Evolutionary conservation across 371 early-diverging fungal species (phyloP), one percentile per base, ranked within the genome.

Genomic region (Lichtheimia ramosa): DNA sequence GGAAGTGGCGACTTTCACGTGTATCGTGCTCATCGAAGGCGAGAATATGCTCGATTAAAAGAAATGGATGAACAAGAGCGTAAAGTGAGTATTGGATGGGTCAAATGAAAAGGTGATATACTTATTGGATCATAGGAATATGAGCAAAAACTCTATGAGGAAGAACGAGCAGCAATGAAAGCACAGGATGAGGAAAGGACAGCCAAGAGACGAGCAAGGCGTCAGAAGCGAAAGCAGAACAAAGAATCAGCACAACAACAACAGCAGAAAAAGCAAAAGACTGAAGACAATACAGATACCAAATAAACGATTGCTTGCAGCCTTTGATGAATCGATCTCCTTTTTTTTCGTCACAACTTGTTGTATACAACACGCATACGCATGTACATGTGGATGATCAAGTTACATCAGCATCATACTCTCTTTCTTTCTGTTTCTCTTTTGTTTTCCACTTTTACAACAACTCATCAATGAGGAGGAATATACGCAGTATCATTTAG

Each of bases 1-100:
- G 96, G 97, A 16, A 92, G 93, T 82, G 96, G 96, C 43, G 97
- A 97, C 65, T 97, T 97, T 61, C 96, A 96, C 71, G 93, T 94
- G 0, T 97, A 97, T 69, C 75, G 96, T 63, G 92, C 93, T 13
- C 82, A 90, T 53, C 80, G 97, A 55, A 79, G 97, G 61, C 85
- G 95, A 63, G 97, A 97, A 68, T 88, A 92, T 67, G 83, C 88
- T 13, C 79, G 97, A 43, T 64, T 91, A 58, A 87, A 89, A 62
- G 63, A 75, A 7, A 87, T 96, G 86, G 93, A 95, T 16, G 85
- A 84, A 39, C 85, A 89, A 59, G 85, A 89, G 14, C 82, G 79
- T 42, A 80, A 90, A 77, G 95, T 93, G 65, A 52, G 41, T 5
- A 39, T n/a, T 5, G 23, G 42, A 6, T n/a, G 40, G 4, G 8